phyloP scores from a whole-genome alignment of 2,329 filamentous ascomycete genomes.

The Myriosclerotinia duriaeana region DNA sequence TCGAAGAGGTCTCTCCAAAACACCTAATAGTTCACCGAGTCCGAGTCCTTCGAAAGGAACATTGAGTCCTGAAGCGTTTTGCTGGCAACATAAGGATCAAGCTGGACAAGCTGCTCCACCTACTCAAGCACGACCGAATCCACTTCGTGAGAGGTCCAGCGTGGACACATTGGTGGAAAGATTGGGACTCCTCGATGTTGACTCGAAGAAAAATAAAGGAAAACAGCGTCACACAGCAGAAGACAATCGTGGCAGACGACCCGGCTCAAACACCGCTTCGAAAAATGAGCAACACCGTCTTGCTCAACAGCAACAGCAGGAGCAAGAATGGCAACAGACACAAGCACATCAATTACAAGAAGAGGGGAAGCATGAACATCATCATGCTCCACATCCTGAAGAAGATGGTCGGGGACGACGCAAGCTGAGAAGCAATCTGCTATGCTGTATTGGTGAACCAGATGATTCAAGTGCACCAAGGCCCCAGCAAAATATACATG shows the following conservation, averaged over 20 bases:
- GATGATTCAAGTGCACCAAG: conserved; percentile 35
- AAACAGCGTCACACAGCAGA: conserved; percentile 31
- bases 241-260: conserved; percentile 20
- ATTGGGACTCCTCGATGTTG: conserved; percentile 69
- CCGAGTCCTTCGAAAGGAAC: conserved; percentile 33
- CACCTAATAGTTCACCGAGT: conserved; percentile 35
- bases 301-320: neutral
- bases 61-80: conserved; percentile 55
- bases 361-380: neutral
- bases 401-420: conserved; percentile 18
- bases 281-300: conserved; percentile 33
- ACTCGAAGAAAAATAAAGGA: conserved; percentile 28
- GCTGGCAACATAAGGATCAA: conserved; percentile 95
- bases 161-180: conserved; percentile 84
- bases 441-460: conserved; percentile 38
- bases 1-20: conserved; percentile 64
- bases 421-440: conserved; percentile 32
- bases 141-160: conserved; percentile 61
- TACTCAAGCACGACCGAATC: conserved; percentile 31
- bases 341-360: conserved; percentile 6
- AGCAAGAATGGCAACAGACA: conserved; percentile 10
- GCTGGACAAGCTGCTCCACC: conserved; percentile 43
- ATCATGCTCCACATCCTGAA: neutral
- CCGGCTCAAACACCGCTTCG: conserved; percentile 29
- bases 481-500: conserved; percentile 28